phyloP scores from a whole-genome alignment of 176 grass and related monocot species.

The Lolium perenne region DNA sequence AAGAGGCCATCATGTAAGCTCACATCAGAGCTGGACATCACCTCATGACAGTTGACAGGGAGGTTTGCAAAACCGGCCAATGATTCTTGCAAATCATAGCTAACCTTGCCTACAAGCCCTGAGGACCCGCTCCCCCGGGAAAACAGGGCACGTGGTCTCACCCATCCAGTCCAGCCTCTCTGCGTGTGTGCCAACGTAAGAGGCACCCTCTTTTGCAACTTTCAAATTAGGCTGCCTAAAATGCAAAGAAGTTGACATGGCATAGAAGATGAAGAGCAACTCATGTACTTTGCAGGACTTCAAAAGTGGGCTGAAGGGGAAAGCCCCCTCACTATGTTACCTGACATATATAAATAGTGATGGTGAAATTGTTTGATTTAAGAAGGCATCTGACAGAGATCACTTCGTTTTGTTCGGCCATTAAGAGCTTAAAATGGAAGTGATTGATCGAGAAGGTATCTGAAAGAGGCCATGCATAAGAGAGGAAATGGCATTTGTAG shows the following conservation, averaged over 20 bases:
- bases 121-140: neutral
- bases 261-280: neutral
- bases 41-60: neutral
- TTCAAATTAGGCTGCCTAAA: neutral
- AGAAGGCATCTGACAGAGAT: no score
- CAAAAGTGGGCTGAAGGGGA: constrained; percentile 51
- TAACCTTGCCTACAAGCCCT: neutral
- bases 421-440: neutral
- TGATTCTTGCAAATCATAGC: constrained; percentile 12
- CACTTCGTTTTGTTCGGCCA: neutral
- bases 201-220: neutral
- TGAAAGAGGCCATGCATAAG: no score
- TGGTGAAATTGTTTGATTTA: no score
- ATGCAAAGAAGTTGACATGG: neutral
- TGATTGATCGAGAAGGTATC: neutral
- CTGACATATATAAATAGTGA: constrained; percentile 34
- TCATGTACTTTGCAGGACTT: constrained; percentile 35
- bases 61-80: constrained; percentile 26
- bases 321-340: constrained; percentile 42
- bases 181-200: neutral
- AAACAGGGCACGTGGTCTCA: constrained; percentile 25
- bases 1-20: constrained; percentile 8
- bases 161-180: constrained; percentile 7
- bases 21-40: neutral
- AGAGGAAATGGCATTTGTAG: no score